Evolutionary conservation across 192 early-diverging fungal species (phyloP).

Genomic region (Podila horticola): DNA sequence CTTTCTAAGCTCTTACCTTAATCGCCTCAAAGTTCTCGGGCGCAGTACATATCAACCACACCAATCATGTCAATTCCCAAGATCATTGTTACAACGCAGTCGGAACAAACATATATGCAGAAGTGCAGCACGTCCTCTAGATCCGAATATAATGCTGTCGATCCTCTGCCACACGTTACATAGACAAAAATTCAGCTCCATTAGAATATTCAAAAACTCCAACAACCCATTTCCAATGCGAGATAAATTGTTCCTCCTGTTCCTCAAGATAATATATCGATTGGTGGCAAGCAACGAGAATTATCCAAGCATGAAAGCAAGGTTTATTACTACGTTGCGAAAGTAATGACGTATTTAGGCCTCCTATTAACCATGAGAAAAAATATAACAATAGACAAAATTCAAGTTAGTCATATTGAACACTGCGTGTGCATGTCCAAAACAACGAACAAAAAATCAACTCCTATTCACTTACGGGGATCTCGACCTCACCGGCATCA

Average conservation of each 20-base stretch:
- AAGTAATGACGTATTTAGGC: slow-evolving; percentile 41
- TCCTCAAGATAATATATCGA: slow-evolving; percentile 15
- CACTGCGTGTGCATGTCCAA: not conserved
- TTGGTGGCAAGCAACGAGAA: slow-evolving; percentile 50
- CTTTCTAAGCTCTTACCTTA: no score
- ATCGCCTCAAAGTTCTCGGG: no score
- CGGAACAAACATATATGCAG: not conserved
- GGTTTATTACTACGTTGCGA: slow-evolving; percentile 56
- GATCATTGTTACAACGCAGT: not conserved
- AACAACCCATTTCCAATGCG: not conserved
- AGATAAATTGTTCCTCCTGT: not conserved
- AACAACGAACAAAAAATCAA: not conserved
- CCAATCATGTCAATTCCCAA: not conserved
- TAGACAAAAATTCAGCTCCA: no score
- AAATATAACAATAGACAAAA: not conserved
- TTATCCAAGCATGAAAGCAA: slow-evolving; percentile 55
- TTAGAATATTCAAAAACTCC: no score
- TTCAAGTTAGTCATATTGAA: no score
- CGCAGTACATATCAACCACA: no score
- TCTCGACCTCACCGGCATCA: slow-evolving; percentile 86
- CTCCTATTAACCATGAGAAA: slow-evolving; percentile 24
- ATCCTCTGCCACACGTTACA: no score
- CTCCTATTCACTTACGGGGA: slow-evolving; percentile 34
- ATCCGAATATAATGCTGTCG: no score
- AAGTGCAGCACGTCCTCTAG: no score